Evolutionary conservation across 345 rosid genomes (phyloP).

Genomic region (Anacardium occidentale): DNA sequence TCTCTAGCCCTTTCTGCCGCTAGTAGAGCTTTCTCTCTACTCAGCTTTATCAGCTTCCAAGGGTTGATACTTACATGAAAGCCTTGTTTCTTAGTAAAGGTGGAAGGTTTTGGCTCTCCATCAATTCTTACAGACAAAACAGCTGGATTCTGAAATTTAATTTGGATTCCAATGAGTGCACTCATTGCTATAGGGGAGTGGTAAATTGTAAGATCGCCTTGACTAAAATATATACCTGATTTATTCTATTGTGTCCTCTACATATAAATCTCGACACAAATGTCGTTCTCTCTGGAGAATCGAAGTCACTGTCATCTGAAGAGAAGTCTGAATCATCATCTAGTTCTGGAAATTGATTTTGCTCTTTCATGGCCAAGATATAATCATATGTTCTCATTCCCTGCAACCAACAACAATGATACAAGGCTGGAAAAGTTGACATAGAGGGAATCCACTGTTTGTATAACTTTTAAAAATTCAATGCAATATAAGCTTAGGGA

Average conservation of each 20-base stretch:
- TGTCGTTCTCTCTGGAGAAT: slow-evolving; percentile 69
- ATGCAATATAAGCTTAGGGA: too few relatives aligned
- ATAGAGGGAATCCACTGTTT: background rate
- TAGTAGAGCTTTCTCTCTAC: slow-evolving; percentile 79
- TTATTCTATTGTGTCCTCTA: slow-evolving; percentile 34
- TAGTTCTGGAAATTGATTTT: slow-evolving; percentile 56
- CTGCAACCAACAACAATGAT: slow-evolving; percentile 34
- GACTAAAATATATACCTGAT: slow-evolving; percentile 47
- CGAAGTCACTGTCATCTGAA: slow-evolving; percentile 75
- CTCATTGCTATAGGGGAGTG: slow-evolving; percentile 1
- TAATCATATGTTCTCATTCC: slow-evolving; percentile 97
- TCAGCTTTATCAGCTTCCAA: slow-evolving; percentile 74
- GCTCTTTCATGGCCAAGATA: slow-evolving; percentile 92
- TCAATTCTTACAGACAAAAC: slow-evolving; percentile 76
- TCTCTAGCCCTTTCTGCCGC: slow-evolving; percentile 94
- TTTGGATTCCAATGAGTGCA: background rate
- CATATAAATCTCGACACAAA: slow-evolving; percentile 66
- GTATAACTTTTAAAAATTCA: too few relatives aligned
- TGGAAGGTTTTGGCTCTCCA: slow-evolving; percentile 50
- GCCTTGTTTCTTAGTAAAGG: slow-evolving; percentile 59
- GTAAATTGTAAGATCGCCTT: background rate
- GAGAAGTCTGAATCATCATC: slow-evolving; percentile 80
- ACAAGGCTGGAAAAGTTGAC: background rate
- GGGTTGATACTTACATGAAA: slow-evolving; percentile 81
- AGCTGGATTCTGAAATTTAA: slow-evolving; percentile 45